phyloP scores from a whole-genome alignment of 768 basidiomycete species.

The Termitomyces sp. region DNA sequence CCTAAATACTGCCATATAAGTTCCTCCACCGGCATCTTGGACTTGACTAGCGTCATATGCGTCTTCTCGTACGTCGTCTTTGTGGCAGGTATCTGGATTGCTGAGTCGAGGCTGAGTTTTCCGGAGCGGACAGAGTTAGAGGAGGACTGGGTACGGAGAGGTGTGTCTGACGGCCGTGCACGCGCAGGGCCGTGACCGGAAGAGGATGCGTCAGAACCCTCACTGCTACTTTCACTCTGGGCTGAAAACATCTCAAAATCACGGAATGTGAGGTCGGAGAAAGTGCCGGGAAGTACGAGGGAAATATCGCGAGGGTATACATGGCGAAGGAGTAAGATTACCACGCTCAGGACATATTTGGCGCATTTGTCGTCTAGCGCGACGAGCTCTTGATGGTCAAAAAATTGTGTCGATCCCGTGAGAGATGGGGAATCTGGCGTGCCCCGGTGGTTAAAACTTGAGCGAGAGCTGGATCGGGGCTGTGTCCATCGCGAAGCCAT shows the following conservation, averaged over 20 bases:
- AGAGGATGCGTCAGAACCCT: conserved; percentile 7
- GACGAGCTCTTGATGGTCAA: conserved; percentile 54
- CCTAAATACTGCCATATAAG: conserved; percentile 72
- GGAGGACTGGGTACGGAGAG: conserved; percentile 40
- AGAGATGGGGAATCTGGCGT: conserved; percentile 38
- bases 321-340: conserved; percentile 79
- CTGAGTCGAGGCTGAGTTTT: conserved; percentile 35
- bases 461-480: conserved; percentile 38
- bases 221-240: conserved; percentile 11
- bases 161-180: conserved; percentile 6
- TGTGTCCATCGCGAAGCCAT: conserved; percentile 75
- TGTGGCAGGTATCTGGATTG: conserved; percentile 35
- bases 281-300: conserved; percentile 52
- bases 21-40: conserved; percentile 50
- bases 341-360: conserved; percentile 75
- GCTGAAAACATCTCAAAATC: conserved; percentile 63
- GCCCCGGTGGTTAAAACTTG: conserved; percentile 32
- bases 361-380: conserved; percentile 82
- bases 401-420: conserved; percentile 24
- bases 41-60: conserved; percentile 55
- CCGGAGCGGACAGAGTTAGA: conserved; percentile 35
- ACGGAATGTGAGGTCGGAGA: conserved; percentile 62
- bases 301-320: conserved; percentile 56
- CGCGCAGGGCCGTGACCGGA: neutral
- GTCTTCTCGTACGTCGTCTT: conserved; percentile 56